Percentiles rank a stretch among this genome's conserved stretches.
phyloP scores from a whole-genome alignment of 2,329 filamentous ascomycete species.

The Pezizomycotina sp. region DNA sequence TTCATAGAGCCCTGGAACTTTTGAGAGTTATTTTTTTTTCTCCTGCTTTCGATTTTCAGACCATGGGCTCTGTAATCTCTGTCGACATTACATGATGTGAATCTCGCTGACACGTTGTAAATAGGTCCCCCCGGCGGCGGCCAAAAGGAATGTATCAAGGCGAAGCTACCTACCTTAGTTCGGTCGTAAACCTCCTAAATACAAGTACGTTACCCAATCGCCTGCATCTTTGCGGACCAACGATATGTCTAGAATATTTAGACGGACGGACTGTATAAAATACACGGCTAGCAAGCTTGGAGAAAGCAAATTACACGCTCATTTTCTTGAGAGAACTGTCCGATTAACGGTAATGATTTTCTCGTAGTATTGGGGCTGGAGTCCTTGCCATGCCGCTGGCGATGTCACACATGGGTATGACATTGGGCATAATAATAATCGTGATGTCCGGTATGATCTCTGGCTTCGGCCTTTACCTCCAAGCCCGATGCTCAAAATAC shows the following conservation, averaged over 20 bases:
- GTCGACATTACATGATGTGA: too few relatives aligned
- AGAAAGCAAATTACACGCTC: neutral
- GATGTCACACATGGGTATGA: constrained; percentile 86
- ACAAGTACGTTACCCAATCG: constrained; percentile 48
- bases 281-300: too few relatives aligned
- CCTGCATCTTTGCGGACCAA: too few relatives aligned
- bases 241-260: too few relatives aligned
- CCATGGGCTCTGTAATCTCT: too few relatives aligned
- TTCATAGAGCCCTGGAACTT: too few relatives aligned
- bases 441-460: constrained; percentile 80
- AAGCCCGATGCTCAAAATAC: constrained; percentile 82
- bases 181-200: constrained; percentile 87
- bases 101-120: too few relatives aligned
- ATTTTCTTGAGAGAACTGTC: neutral
- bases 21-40: too few relatives aligned
- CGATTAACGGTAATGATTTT: constrained; percentile 4
- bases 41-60: too few relatives aligned
- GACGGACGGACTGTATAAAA: too few relatives aligned
- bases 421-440: constrained; percentile 67
- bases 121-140: too few relatives aligned
- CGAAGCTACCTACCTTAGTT: constrained; percentile 74
- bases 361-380: constrained; percentile 43
- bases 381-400: constrained; percentile 92
- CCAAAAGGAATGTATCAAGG: constrained; percentile 34
- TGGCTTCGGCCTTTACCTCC: constrained; percentile 86